Percentiles rank a stretch among this genome's conserved stretches.
These are phyloP conservation scores for Aspergillus hortae DNA, from an alignment of 2,329 filamentous ascomycete genomes.

Conservation along the genomic window DNA sequence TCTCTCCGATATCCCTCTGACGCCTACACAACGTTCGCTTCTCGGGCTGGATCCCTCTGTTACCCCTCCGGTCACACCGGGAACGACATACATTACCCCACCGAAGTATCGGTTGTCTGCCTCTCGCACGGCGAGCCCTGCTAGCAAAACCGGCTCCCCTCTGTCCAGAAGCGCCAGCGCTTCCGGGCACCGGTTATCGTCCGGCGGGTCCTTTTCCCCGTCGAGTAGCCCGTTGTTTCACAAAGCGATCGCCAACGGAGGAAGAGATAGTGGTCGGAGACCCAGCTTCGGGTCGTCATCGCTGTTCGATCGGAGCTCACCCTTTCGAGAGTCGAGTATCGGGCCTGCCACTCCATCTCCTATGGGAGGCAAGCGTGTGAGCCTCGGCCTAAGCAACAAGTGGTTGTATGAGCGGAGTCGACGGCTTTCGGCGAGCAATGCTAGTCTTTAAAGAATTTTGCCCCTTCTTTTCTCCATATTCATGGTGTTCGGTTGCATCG, in stretches of 20 bases:
- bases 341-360: constrained; percentile 67
- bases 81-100: constrained; percentile 75
- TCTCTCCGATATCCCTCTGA: constrained; percentile 84
- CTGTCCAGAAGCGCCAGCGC: constrained; percentile 34
- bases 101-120: constrained; percentile 79
- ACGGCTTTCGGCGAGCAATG: constrained; percentile 36
- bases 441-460: constrained; percentile 24
- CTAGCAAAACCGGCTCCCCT: constrained; percentile 36
- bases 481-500: neutral
- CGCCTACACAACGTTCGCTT: constrained; percentile 78
- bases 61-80: constrained; percentile 60
- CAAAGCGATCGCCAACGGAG: constrained; percentile 56
- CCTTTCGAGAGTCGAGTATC: constrained; percentile 41
- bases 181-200: constrained; percentile 30
- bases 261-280: constrained; percentile 46
- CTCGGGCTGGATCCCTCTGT: constrained; percentile 74
- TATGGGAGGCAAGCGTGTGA: constrained; percentile 61
- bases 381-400: constrained; percentile 80
- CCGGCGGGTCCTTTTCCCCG: constrained; percentile 53
- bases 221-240: constrained; percentile 60
- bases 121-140: constrained; percentile 44
- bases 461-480: neutral
- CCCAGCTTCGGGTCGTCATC: constrained; percentile 50
- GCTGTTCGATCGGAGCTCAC: constrained; percentile 34
- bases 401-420: constrained; percentile 86